phyloP scores from a whole-genome alignment of 1,284 basidiomycete genomes.

The Sporisorium graminicola region DNA sequence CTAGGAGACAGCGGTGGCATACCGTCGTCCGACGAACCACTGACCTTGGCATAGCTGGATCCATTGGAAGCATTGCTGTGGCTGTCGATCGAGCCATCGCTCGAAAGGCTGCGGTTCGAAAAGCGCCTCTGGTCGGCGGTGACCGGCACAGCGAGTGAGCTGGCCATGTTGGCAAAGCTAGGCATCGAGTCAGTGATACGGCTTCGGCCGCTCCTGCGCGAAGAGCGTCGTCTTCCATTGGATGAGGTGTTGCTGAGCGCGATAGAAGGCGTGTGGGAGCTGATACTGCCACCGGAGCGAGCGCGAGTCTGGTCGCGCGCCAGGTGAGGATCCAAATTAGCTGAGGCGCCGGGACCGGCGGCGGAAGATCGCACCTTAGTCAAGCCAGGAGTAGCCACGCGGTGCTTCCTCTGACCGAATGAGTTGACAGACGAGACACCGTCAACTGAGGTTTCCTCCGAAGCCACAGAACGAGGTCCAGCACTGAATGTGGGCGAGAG shows the following conservation, averaged over 20 bases:
- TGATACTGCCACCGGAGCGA: slow-evolving; percentile 32
- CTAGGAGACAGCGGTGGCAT: slow-evolving; percentile 14
- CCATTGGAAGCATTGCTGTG: slow-evolving; percentile 46
- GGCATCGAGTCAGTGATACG: slow-evolving; percentile 44
- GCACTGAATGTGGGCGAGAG: slow-evolving; percentile 27
- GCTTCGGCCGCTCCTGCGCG: slow-evolving; percentile 32
- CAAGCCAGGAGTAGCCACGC: slow-evolving; percentile 34
- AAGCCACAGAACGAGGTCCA: slow-evolving; percentile 7
- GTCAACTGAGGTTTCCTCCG: slow-evolving; percentile 14
- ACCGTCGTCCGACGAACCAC: slow-evolving; percentile 34
- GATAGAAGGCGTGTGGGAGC: slow-evolving; percentile 27
- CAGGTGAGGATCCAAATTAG: slow-evolving; percentile 35
- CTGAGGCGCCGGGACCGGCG: slow-evolving; percentile 7
- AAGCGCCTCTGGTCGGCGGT: slow-evolving; percentile 21
- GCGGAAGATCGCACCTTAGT: slow-evolving; percentile 17
- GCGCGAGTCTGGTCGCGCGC: slow-evolving; percentile 17
- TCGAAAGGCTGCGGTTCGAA: slow-evolving; percentile 42
- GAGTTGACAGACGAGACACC: slow-evolving; percentile 24
- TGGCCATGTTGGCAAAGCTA: slow-evolving; percentile 36
- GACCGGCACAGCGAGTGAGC: slow-evolving; percentile 24
- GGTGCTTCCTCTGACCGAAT: slow-evolving; percentile 19
- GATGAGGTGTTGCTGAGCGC: slow-evolving; percentile 20
- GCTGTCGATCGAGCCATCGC: slow-evolving; percentile 40
- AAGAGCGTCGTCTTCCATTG: slow-evolving; percentile 3
- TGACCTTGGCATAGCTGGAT: slow-evolving; percentile 41